Evolutionary conservation across 768 basidiomycete species (phyloP).

Genomic region (Lentinula detonsa): DNA sequence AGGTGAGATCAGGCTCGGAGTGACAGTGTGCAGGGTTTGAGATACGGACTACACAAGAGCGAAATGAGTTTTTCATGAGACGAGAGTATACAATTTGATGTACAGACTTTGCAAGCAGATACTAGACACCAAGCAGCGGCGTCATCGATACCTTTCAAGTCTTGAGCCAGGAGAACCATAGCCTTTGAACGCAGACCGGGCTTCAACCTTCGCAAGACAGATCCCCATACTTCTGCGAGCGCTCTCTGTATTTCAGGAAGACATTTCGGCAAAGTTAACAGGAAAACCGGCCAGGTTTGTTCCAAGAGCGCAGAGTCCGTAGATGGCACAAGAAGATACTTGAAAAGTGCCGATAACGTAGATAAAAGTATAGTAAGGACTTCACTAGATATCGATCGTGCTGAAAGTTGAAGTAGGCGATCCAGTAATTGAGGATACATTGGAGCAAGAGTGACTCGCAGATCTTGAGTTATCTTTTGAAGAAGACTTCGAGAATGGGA

Average conservation of each 20-base stretch:
- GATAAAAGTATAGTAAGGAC: slow-evolving; percentile 60
- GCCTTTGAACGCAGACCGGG: slow-evolving; percentile 48
- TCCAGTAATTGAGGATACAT: slow-evolving; percentile 51
- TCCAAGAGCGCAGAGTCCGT: slow-evolving; percentile 46
- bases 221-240: slow-evolving; percentile 85
- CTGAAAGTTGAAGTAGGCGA: slow-evolving; percentile 50
- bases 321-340: slow-evolving; percentile 64
- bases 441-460: slow-evolving; percentile 70
- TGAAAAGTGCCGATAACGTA: slow-evolving; percentile 66
- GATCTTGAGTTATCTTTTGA: slow-evolving; percentile 73
- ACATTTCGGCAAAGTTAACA: slow-evolving; percentile 48
- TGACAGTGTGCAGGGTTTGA: slow-evolving; percentile 74
- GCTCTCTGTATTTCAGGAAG: slow-evolving; percentile 68
- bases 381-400: slow-evolving; percentile 50
- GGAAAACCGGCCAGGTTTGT: slow-evolving; percentile 55
- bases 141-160: slow-evolving; percentile 48
- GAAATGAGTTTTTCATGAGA: slow-evolving; percentile 6
- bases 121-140: slow-evolving; percentile 70
- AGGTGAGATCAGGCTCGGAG: slow-evolving; percentile 53
- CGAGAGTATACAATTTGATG: neutral
- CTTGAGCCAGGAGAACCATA: slow-evolving; percentile 46
- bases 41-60: slow-evolving; percentile 58
- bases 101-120: slow-evolving; percentile 69
- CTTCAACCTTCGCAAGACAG: slow-evolving; percentile 68
- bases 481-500: slow-evolving; percentile 44